Evolutionary conservation across 768 basidiomycete genomes (phyloP).

Genomic region (Termitomyces bulborhizus): DNA sequence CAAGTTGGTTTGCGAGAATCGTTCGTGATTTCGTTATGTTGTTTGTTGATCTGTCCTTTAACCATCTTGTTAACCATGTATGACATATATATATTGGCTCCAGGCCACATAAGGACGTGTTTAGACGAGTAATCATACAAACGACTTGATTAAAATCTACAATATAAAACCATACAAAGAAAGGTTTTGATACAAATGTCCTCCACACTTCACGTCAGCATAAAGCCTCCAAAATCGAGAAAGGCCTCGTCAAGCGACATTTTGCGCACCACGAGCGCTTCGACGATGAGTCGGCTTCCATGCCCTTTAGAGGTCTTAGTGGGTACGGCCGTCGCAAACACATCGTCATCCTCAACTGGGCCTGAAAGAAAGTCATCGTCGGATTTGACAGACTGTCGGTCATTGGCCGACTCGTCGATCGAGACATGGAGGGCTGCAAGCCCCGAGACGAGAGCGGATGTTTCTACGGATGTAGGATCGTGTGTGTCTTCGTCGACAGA

Average conservation of each 20-base stretch:
- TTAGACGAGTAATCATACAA: too few relatives aligned
- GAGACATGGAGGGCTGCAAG: conserved; percentile 14
- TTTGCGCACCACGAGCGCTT: conserved; percentile 75
- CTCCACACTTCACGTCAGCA: conserved; percentile 18
- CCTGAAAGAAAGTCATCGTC: background rate
- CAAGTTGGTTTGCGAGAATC: too few relatives aligned
- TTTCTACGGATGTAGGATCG: conserved; percentile 4
- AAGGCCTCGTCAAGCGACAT: conserved; percentile 71
- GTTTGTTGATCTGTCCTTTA: too few relatives aligned
- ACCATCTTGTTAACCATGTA: too few relatives aligned
- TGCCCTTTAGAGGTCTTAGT: conserved; percentile 15
- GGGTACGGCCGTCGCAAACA: conserved; percentile 25
- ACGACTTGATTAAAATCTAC: background rate
- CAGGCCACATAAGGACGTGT: too few relatives aligned
- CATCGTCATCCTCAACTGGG: conserved; percentile 21
- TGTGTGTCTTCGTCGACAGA: background rate
- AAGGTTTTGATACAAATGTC: background rate
- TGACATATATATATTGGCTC: too few relatives aligned
- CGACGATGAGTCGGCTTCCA: conserved; percentile 61
- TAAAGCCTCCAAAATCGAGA: conserved; percentile 67
- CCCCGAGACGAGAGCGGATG: conserved; percentile 12
- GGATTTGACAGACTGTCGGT: too few relatives aligned
- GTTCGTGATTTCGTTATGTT: too few relatives aligned
- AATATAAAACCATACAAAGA: background rate
- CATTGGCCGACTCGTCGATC: background rate